Base-by-base conservation (phyloP, 768 basidiomycete genomes). In the Pleurotus giganteus region DNA sequence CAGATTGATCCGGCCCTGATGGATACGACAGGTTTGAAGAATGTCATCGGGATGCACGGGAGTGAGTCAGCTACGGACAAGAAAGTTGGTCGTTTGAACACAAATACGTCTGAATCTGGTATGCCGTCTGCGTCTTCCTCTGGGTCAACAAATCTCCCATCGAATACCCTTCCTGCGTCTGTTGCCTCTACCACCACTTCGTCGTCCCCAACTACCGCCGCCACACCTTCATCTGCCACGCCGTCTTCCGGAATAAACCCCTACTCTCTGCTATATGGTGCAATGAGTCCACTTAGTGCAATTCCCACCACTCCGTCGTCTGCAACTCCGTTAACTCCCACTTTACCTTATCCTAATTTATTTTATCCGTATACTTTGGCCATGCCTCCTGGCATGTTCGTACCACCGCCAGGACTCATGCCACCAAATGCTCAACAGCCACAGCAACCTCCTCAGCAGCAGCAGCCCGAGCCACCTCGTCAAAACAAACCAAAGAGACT, bases 401-500 rank as follows among this genome's bases (percentile, higher is more conserved):
- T 68, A 31, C 65, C 62, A 24, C 65, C 64, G 13, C 67, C 72
- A 13, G 66, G 61, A 23, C 61, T 66, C 52, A 24, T 61, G 23
- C 57, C 70, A 13, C 62, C 67, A 13, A 61, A 53, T 50, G 37
- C 52, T 17, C 45, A 47, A 47, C 49, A 41, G 36, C 26, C 42
- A 13, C 39, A 43, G 54, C 66, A 56, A 57, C 62, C 49, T 53
- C 57, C 12, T 36, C 64, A 34, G 53, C 67, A 63, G 17, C 64
- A 68, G 23, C 65, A 60, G 36, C 56, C 65, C 12, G 71, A 72
- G 34, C 67, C 58, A n/a, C 80, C 65, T 60, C 77, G 82, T 7
- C 74, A 76, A 27, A 77, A 80, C 7, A 91, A 89, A 60, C 85
- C 88, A 1, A 93, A 92, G 58, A 77, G 89, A 4, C 71, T 90